Base-by-base conservation (phyloP, 441 rosid genomes). In the Erodium moschatum region DNA sequence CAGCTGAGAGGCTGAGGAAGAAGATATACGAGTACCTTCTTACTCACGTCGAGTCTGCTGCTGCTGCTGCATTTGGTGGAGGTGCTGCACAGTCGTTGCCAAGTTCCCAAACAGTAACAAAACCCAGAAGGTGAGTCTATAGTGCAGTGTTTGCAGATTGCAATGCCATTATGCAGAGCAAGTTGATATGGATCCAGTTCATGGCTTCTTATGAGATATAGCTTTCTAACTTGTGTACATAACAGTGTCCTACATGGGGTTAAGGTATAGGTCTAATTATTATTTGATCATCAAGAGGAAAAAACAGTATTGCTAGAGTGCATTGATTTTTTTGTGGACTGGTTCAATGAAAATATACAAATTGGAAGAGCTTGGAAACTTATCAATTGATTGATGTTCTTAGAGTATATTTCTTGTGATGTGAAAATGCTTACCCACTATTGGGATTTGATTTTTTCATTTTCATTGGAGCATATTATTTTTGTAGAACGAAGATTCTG, bases 21-120 rank as follows among this genome's bases (percentile, higher is more conserved):
- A 94, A 94, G 84, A 94, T 94, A 6, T 94, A 91, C 0, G 96
- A 86, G 71, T 94, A 94, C 80, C 96, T 94, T 65, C 90, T 94
- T 0, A 88, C 96, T n/a, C 96, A 86, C 29, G 97, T 94, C 0
- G 99, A 89, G 76, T 91, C 97, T 0, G 97, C 97, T 15, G 99
- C 98, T 13, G 99, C 98, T 15, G 96, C 96, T 18, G 84, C 54
- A 0, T 19, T 56, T 19, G 62, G 62, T 18, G 62, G 62, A 19
- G 62, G 31, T 29, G 31, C 18, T 56, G 21, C 27, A 56, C 24
- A 56, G 6, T 56, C 27, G 7, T 56, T 24, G 5, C 9, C 62
- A 7, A 56, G 0, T 56, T 0, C 12, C 12, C 21, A 19, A 20
- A 56, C 62, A 9, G 62, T 18, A 56, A 56, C 27, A 18, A 56